These are phyloP conservation scores for Ustilaginoidea virens DNA, from an alignment of 2,329 filamentous ascomycete genomes.

Conservation along the genomic window DNA sequence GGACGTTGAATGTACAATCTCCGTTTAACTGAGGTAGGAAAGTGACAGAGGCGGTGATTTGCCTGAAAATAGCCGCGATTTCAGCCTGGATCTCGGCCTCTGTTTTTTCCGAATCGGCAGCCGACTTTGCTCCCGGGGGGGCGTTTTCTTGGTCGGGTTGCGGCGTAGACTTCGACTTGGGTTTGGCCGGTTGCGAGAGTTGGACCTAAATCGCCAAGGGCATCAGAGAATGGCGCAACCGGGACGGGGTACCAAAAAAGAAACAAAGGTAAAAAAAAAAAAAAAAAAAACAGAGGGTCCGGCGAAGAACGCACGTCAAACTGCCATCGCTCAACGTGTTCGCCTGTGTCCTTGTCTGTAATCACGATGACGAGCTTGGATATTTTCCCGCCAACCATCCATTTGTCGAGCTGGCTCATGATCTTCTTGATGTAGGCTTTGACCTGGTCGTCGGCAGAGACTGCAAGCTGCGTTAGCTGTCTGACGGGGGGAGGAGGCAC, in stretches of 20 bases:
- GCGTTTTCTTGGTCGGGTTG: slow-evolving; percentile 63
- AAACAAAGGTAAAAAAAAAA: too few species aligned
- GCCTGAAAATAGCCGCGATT: slow-evolving; percentile 91
- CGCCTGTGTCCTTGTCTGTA: slow-evolving; percentile 90
- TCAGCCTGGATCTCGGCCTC: slow-evolving; percentile 89
- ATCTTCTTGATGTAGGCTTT: slow-evolving; percentile 99
- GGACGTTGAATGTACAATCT: slow-evolving; percentile 95
- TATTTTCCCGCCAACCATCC: slow-evolving; percentile 96
- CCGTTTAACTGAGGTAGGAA: slow-evolving; percentile 81
- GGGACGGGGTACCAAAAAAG: too few species aligned
- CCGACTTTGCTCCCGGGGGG: slow-evolving; percentile 11
- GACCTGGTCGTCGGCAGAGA: slow-evolving; percentile 93
- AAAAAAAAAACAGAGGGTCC: too few species aligned
- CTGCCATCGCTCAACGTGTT: slow-evolving; percentile 94
- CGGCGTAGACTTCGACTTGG: slow-evolving; percentile 26
- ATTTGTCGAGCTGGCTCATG: slow-evolving; percentile 93
- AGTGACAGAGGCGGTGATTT: slow-evolving; percentile 94
- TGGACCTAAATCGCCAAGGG: slow-evolving; percentile 8
- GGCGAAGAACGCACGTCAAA: slow-evolving; percentile 54
- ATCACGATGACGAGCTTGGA: slow-evolving; percentile 94
- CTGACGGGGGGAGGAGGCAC: too few species aligned
- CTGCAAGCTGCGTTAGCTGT: slow-evolving; percentile 26
- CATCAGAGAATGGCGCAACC: background rate
- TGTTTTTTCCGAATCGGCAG: slow-evolving; percentile 53
- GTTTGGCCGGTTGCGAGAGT: slow-evolving; percentile 15